phyloP scores from a whole-genome alignment of 1,139 yeast genomes.

The Saccharomycopsis hybrid region DNA sequence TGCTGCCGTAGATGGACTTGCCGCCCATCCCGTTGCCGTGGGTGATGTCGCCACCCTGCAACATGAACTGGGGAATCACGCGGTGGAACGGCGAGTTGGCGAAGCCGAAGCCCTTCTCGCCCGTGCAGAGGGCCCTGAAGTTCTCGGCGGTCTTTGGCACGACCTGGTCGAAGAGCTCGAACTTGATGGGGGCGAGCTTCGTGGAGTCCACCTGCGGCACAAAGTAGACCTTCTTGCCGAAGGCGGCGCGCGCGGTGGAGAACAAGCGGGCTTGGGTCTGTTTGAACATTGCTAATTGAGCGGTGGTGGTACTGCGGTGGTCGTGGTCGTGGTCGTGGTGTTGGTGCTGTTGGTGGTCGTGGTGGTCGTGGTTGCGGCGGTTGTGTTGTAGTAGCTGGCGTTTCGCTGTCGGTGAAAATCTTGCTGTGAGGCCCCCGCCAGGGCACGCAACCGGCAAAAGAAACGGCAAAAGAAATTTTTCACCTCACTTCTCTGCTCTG shows the following conservation, averaged over 20 bases:
- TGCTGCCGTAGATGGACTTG: conserved; percentile 94
- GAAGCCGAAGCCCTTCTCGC: conserved; percentile 90
- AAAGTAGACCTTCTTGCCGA: conserved; percentile 49
- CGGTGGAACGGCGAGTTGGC: conserved; percentile 94
- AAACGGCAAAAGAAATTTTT: too few species aligned
- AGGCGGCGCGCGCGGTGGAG: conserved; percentile 12
- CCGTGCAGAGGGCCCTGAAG: conserved; percentile 95
- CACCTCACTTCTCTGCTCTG: too few species aligned
- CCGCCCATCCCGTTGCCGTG: conserved; percentile 96
- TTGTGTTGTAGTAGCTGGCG: too few species aligned
- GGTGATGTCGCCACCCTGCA: conserved; percentile 99
- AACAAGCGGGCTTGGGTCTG: conserved; percentile 10
- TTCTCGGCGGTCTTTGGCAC: conserved; percentile 98
- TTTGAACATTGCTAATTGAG: too few species aligned
- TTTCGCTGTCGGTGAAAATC: too few species aligned
- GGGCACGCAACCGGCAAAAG: too few species aligned
- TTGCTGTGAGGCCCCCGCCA: too few species aligned
- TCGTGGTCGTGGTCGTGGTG: too few species aligned
- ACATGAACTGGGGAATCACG: conserved; percentile 96
- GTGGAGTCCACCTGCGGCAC: conserved; percentile 65
- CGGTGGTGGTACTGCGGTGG: too few species aligned
- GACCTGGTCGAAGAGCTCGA: conserved; percentile 85
- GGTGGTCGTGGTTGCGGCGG: too few species aligned
- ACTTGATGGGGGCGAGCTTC: conserved; percentile 65
- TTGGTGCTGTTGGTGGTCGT: too few species aligned